Evolutionary conservation across 179 eudicot genomes (phyloP), one percentile per base, ranked within the genome.

Genomic region (Beta lomatogona): DNA sequence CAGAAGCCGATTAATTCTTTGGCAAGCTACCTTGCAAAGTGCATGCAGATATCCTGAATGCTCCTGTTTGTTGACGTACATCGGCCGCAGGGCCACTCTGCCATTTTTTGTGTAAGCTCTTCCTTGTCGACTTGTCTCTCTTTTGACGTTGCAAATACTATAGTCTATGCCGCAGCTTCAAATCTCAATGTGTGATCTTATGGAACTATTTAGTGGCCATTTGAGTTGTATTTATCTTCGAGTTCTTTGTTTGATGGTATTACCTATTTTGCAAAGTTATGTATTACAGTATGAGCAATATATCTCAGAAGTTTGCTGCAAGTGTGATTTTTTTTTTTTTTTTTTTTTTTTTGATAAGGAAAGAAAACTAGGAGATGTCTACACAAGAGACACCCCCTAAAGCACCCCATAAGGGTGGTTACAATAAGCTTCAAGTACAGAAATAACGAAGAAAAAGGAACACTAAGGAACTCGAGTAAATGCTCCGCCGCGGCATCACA

Each of bases 1-100:
- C 48, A 25, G 2, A 94, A 90, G 87, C 95, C 98, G 1, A 89
- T 95, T 41, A 81, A 92, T 84, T 84, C 93, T 77, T 85, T 96
- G 53, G 87, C 86, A 10, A 86, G 82, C 80, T 94, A 88, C 85
- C 89, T 96, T 19, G 88, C 93, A 66, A 90, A 89, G 73, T 85
- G 88, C 73, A 86, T 96, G 83, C 53, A 86, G 81, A 86, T 80
- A 6, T 59, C 64, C 45, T 50, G 72, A 66, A 16, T 48, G n/a
- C 28, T 59, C 73, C 13, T 9, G 54, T 12, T 52, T 60, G 67
- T 71, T 7, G 71, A 44, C 60, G 31, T 45, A 80, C 59, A 18
- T 74, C 53, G 90, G 90, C 82, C 79, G 87, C 89, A 90, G 85
- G 91, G 82, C 89, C 92, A 81, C 88, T 91, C 91, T 90, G 90